Conservation (phyloP, 495 filamentous ascomycete genomes). For the Letharia columbiana region DNA sequence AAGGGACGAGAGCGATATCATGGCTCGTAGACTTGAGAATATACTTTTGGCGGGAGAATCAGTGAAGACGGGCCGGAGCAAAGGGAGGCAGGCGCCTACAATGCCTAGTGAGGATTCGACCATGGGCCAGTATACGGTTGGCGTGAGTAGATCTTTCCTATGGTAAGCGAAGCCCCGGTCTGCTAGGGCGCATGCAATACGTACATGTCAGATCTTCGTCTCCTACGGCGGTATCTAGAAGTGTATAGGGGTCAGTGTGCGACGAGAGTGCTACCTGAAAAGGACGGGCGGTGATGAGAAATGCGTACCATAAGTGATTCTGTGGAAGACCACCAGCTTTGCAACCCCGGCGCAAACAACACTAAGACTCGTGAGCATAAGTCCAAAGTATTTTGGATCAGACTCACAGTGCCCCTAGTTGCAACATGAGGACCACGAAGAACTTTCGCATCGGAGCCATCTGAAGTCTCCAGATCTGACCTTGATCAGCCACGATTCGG, state of each 20-base stretch:
- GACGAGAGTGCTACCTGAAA: neutral
- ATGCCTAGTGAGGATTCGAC: slow-evolving; percentile 12
- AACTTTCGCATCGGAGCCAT: slow-evolving; percentile 9
- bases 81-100: slow-evolving; percentile 13
- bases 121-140: slow-evolving; percentile 16
- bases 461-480: slow-evolving; percentile 11
- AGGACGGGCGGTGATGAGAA: neutral
- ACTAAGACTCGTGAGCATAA: neutral
- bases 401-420: slow-evolving; percentile 4
- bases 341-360: slow-evolving; percentile 8
- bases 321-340: slow-evolving; percentile 11
- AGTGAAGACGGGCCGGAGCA: slow-evolving; percentile 6
- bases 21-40: neutral
- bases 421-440: slow-evolving; percentile 3
- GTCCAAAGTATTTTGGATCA: neutral
- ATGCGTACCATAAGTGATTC: slow-evolving; percentile 1
- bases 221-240: neutral
- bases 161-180: neutral
- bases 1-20: neutral
- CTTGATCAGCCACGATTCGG: neutral
- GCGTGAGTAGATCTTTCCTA: slow-evolving; percentile 2
- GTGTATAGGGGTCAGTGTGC: neutral
- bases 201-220: slow-evolving; percentile 7
- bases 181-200: neutral
- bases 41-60: neutral